A percentile compares a stretch with the other conserved stretches of the same genome.
These are phyloP conservation scores for Ceriops tagal DNA, from an alignment of 345 rosid species.

Conservation along the genomic window DNA sequence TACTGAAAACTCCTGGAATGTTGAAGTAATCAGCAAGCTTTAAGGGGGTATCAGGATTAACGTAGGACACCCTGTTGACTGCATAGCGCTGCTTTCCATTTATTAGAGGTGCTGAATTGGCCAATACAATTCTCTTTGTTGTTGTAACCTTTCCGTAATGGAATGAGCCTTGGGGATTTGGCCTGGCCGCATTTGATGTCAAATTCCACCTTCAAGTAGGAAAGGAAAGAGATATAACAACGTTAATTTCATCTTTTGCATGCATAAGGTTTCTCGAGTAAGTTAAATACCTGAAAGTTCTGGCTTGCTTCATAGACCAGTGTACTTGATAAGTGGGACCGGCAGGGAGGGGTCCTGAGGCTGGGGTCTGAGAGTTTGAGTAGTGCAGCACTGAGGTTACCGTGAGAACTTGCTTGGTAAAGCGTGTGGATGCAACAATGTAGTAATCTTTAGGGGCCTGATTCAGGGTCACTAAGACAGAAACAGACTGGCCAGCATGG, in stretches of 20 bases:
- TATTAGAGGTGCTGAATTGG: conserved; percentile 73
- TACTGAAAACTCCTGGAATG: conserved; percentile 64
- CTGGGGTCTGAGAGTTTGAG: conserved; percentile 49
- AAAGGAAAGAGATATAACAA: background rate
- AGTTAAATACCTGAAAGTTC: conserved; percentile 57
- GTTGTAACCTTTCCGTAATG: conserved; percentile 67
- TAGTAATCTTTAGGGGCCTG: conserved; percentile 77
- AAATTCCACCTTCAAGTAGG: conserved; percentile 62
- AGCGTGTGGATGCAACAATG: conserved; percentile 72
- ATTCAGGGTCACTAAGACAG: conserved; percentile 67
- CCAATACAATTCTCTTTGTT: conserved; percentile 51
- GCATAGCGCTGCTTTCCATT: conserved; percentile 80
- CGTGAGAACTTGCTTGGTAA: conserved; percentile 37
- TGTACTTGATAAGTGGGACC: conserved; percentile 46
- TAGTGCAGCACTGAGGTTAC: conserved; percentile 65
- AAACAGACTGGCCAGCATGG: conserved; percentile 79
- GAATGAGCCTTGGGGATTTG: conserved; percentile 92
- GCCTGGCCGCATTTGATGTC: conserved; percentile 92
- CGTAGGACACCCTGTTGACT: conserved; percentile 63
- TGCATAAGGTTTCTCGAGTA: background rate
- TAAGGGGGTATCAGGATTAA: conserved; percentile 71
- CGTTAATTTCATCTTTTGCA: background rate
- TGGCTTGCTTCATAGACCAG: conserved; percentile 85
- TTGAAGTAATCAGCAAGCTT: conserved; percentile 81
- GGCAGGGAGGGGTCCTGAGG: conserved; percentile 63